Evolutionary conservation across 306 rosid species (phyloP), one percentile per base, ranked within the genome.

Genomic region (Gynostemma pentaphyllum): DNA sequence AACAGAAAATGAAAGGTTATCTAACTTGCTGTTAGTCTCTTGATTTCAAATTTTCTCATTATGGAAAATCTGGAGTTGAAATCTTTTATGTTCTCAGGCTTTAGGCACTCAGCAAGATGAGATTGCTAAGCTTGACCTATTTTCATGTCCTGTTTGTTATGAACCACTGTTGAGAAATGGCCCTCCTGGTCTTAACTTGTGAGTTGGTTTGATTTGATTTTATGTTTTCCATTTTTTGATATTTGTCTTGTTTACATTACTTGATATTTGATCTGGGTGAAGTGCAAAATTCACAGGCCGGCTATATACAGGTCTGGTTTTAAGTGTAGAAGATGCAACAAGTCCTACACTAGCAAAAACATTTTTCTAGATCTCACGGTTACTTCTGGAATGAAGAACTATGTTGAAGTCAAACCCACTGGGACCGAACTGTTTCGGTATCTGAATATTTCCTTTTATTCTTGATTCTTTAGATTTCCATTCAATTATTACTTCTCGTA

Each of bases 271-370:
- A 26, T 74, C 48, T 9, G 49, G 61, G 62, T 45, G 50, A 21
- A 36, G 64, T 59, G 19, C 29, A 59, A 59, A 80, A 62, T 46
- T 48, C 62, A 67, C 83, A 92, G 99, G 71, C 76, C 83, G 78
- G 94, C 96, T 67, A 84, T 92, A 28, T 88, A 84, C 74, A 86
- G 99, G 78, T 83, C 92, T 50, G 95, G 90, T 65, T 88, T 92
- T 79, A 84, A 76, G 83, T 92, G 98, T 56, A 74, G 55, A 74
- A 79, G 73, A 77, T 92, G 98, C 77, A 79, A 74, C n/a, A 88
- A 86, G 70, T 68, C 90, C 40, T 88, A 86, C 72, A 75, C 98
- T 8, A 92, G 98, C 75, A 92, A 81, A 74, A 91, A 86, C 26
- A 69, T 72, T 16, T 92, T 76, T 73, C 69, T 92, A 80, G 99